phyloP scores from a whole-genome alignment of 2,329 filamentous ascomycete genomes.

The Penicillium sp. region DNA sequence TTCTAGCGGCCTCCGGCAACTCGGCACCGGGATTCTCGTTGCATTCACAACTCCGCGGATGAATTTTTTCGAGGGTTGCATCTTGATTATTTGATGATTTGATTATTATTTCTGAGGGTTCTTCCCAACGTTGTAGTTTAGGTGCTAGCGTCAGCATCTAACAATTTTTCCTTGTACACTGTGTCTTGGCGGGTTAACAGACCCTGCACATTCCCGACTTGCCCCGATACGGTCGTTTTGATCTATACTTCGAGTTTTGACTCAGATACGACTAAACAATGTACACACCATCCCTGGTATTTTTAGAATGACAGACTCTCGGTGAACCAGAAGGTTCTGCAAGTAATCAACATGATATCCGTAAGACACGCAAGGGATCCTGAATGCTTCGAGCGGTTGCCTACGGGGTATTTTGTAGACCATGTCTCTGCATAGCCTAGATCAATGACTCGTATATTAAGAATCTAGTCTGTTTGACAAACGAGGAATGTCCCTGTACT shows the following conservation, averaged over 20 bases:
- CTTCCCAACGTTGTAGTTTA: neutral
- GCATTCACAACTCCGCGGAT: neutral
- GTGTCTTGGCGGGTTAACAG: neutral
- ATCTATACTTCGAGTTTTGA: neutral
- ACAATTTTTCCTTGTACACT: neutral
- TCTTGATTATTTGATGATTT: neutral
- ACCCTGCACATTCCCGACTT: neutral
- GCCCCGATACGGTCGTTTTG: neutral
- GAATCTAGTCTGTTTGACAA: neutral
- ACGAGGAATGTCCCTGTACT: neutral
- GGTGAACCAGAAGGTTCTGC: slow-evolving; percentile 1
- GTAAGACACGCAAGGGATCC: slow-evolving; percentile 7
- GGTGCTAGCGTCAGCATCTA: neutral
- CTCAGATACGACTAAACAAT: neutral
- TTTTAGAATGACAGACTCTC: neutral
- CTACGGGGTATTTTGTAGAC: neutral
- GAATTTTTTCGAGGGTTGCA: slow-evolving; percentile 1
- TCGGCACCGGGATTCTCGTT: slow-evolving; percentile 16
- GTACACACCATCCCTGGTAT: neutral
- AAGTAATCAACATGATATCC: slow-evolving; percentile 3
- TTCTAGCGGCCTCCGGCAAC: slow-evolving; percentile 16
- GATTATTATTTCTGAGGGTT: neutral
- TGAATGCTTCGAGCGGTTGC: neutral
- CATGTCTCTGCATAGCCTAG: neutral
- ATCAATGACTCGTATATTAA: neutral